Base-by-base conservation (phyloP, 495 filamentous ascomycete genomes). In the Talaromyces ruber region DNA sequence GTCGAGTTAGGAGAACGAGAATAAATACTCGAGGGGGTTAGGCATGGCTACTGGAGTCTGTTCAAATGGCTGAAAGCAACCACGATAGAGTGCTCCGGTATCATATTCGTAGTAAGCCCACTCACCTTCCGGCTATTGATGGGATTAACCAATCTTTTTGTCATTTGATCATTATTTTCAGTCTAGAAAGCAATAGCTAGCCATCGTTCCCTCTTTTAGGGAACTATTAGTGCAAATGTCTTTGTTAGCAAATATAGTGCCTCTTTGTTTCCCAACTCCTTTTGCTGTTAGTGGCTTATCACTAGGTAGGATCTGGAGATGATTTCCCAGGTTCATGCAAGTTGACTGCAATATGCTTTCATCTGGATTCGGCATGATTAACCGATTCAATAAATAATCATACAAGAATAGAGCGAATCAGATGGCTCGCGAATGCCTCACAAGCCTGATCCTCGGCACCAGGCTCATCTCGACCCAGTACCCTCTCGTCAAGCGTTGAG, bases 391-490 rank as follows among this genome's bases (percentile, higher is more conserved):
- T 12, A 51, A 3, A 50, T 8, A 51, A 30, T 3, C 18, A 32
- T 57, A 57, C 26, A 34, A 22, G 7, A 57, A 30, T 29, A 7
- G 26, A 57, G 37, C 62, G 50, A 52, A 67, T 61, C 51, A 71
- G 63, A 45, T 18, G 4, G 43, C 43, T 52, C 64, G 30, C 32
- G 37, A 45, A 28, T 57, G 47, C 24, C 63, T 62, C 62, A 79
- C 61, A 4, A 80, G 66, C 63, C 70, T 70, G 34, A 80, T 66
- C 62, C 67, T 75, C 45, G 73, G 74, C 61, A 66, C 65, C 71
- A 78, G 74, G 65, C 66, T 73, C 54, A 77, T 22, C 61, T 80
- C 77, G 50, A 70, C 71, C 75, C 75, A 80, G 72, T 72, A 80
- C 0, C 77, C 77, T 16, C 71, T 60, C 29, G 74, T 67, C 12